Evolutionary conservation across 2,329 filamentous ascomycete genomes (phyloP), one percentile per base, ranked within the genome.

Genomic region (Teratosphaeria epicoccoides): DNA sequence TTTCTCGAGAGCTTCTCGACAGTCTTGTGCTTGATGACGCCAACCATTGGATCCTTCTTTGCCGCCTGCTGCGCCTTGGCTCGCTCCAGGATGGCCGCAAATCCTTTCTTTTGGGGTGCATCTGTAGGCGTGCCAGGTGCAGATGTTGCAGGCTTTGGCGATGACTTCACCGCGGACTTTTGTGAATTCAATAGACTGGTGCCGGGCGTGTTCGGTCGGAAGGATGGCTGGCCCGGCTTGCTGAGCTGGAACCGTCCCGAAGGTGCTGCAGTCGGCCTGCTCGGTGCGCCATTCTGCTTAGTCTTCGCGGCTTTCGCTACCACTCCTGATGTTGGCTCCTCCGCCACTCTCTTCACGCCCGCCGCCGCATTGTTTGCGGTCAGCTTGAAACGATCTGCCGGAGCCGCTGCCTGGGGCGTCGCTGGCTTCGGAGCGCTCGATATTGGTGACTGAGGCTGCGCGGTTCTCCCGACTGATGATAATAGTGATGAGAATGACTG

Each of bases 1-100:
- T 82, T 84, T 55, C 70, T 74, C 6, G 76, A 70, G n/a, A 76
- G 68, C 61, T 82, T 84, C 59, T 86, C 84, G 1, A 82, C 78
- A 20, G 83, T 76, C 65, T 88, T 88, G 67, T 88, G 84, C 64
- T 87, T 85, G 58, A 88, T 87, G 59, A 81, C 82, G 51, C 84
- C 84, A 23, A 84, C 76, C 50, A 84, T 75, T 50, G 67, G 59
- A 78, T 77, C n/a, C 73, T 77, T 71, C 80, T 78, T 40, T 71
- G 73, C 37, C 72, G 71, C 71, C 61, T 86, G 80, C 11, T 80
- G 83, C 55, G 80, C 80, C 62, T 85, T 82, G 26, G 81, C 87
- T 58, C 84, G 78, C 51, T 83, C 83, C 70, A 90, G 76, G 54
- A 88, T 84, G 61, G 88, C 85, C 33, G 82, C 80, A 65, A 82